A percentile compares a stretch with the other conserved stretches of the same genome.
These are phyloP conservation scores for Fusarium incarnatum DNA, from an alignment of 2,329 filamentous ascomycete genomes.

Conservation along the genomic window DNA sequence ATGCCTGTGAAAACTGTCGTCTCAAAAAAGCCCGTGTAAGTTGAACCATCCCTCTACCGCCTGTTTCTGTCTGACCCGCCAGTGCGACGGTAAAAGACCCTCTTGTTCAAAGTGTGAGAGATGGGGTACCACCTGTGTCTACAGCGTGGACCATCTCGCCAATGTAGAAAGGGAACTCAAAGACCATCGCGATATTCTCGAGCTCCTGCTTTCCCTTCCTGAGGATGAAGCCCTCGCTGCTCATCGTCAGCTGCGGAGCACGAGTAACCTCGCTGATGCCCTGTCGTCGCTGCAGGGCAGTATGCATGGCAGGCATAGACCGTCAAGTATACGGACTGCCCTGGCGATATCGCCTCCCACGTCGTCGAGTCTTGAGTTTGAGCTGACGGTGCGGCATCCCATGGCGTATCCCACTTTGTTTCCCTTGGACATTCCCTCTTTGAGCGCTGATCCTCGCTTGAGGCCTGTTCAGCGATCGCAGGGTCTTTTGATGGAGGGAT, in stretches of 20 bases:
- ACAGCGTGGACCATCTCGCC: constrained; percentile 21
- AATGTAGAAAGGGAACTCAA: constrained; percentile 28
- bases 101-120: constrained; percentile 24
- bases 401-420: constrained; percentile 30
- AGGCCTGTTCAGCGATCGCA: constrained; percentile 3
- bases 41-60: not conserved
- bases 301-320: constrained; percentile 25
- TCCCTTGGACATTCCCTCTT: constrained; percentile 23
- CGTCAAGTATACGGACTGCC: constrained; percentile 22
- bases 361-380: constrained; percentile 35
- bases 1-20: constrained; percentile 33
- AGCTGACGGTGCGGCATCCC: constrained; percentile 32
- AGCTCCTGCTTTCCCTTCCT: constrained; percentile 19
- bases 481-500: not conserved
- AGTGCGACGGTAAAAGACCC: constrained; percentile 31
- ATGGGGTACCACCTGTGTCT: constrained; percentile 22
- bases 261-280: constrained; percentile 4
- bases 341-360: constrained; percentile 29
- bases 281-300: constrained; percentile 23
- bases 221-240: constrained; percentile 14
- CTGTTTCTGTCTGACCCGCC: constrained; percentile 18
- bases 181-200: constrained; percentile 26
- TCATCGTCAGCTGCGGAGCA: constrained; percentile 7
- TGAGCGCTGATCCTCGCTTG: constrained; percentile 11
- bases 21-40: constrained; percentile 35